phyloP scores from a whole-genome alignment of 306 rosid genomes.

The Bauhinia variegata region DNA sequence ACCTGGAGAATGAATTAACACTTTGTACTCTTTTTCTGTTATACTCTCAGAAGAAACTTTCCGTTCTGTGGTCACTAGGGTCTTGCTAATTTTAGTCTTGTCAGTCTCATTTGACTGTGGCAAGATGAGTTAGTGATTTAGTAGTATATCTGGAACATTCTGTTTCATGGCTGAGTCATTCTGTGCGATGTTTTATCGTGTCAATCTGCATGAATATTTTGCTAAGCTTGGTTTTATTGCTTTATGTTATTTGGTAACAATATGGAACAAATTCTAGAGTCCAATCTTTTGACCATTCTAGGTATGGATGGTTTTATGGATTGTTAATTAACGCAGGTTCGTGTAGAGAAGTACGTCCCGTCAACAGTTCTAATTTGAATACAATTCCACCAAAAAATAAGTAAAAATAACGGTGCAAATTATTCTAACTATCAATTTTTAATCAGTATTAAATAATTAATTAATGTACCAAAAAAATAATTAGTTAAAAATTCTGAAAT shows the following conservation, averaged over 20 bases:
- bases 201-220: neutral
- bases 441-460: too few species aligned
- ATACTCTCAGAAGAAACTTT: conserved; percentile 31
- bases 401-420: too few species aligned
- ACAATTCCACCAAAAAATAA: too few species aligned
- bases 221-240: neutral
- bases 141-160: conserved; percentile 1
- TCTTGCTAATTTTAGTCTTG: conserved; percentile 28
- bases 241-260: too few species aligned
- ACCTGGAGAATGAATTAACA: conserved; percentile 88
- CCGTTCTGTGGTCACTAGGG: conserved; percentile 38
- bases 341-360: neutral
- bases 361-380: too few species aligned
- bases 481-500: too few species aligned
- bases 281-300: too few species aligned
- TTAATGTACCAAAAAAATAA: too few species aligned
- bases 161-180: conserved; percentile 1
- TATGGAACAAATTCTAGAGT: neutral
- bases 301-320: too few species aligned
- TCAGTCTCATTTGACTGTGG: neutral
- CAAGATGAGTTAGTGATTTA: conserved; percentile 17
- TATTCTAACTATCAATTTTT: too few species aligned
- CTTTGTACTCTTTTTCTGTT: conserved; percentile 31
- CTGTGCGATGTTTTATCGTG: neutral
- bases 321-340: too few species aligned